These are phyloP conservation scores for Ophiostoma ips DNA, from an alignment of 2,329 filamentous ascomycete genomes.

Conservation along the genomic window DNA sequence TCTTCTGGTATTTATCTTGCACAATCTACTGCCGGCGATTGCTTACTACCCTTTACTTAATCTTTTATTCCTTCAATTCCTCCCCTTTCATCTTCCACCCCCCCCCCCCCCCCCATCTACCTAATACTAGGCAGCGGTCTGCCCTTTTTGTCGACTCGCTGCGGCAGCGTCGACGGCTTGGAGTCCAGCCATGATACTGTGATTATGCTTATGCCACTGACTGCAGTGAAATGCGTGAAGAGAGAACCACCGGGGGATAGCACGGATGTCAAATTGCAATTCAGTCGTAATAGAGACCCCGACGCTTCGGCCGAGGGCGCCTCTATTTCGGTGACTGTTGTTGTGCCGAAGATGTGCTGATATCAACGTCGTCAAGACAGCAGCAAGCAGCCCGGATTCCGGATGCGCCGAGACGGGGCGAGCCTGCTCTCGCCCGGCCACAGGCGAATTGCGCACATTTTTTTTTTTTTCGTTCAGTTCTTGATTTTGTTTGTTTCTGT, in stretches of 20 bases:
- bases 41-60: background rate
- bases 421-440: background rate
- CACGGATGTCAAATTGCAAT: conserved; percentile 99
- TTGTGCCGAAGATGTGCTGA: conserved; percentile 99
- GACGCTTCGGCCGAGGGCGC: background rate
- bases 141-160: too few relatives aligned
- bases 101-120: too few relatives aligned
- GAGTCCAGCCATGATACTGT: too few relatives aligned
- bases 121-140: too few relatives aligned
- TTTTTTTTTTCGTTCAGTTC: background rate
- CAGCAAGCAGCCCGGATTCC: conserved; percentile 25
- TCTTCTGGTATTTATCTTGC: background rate
- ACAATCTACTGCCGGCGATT: background rate
- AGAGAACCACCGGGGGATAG: too few relatives aligned
- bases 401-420: conserved; percentile 17
- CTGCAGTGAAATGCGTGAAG: too few relatives aligned
- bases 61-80: background rate
- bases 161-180: too few relatives aligned
- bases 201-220: too few relatives aligned
- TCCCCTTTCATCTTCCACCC: background rate
- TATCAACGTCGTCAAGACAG: conserved; percentile 34
- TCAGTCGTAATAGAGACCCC: conserved; percentile 36
- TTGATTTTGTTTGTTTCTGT: background rate
- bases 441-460: conserved; percentile 22
- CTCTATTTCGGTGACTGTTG: conserved; percentile 53